A percentile compares a stretch with the other conserved stretches of the same genome.
Evolutionary conservation across 106 monocot species (phyloP).

Genomic region (Platanthera zijinensis): DNA sequence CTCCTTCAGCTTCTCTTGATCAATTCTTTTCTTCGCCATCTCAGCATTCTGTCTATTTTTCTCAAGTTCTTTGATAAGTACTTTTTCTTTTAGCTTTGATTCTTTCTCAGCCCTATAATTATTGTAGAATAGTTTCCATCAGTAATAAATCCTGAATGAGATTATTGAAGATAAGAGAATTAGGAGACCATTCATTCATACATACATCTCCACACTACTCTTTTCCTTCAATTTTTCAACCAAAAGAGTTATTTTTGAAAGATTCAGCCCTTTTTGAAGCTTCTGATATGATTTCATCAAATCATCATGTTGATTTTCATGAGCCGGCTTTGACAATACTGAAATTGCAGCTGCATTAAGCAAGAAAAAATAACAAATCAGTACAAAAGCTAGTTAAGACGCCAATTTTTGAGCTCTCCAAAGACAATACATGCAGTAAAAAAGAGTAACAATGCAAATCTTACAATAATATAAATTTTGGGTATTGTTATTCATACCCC

Average conservation of each 20-base stretch:
- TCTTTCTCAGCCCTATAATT: conserved; percentile 58
- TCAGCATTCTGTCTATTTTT: conserved; percentile 36
- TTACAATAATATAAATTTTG: neutral
- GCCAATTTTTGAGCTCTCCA: too few species aligned
- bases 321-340: conserved; percentile 24
- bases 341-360: conserved; percentile 37
- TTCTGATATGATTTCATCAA: conserved; percentile 44
- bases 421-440: neutral
- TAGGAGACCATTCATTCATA: conserved; percentile 20
- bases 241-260: conserved; percentile 37
- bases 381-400: neutral
- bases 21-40: conserved; percentile 60
- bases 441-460: neutral
- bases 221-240: conserved; percentile 57
- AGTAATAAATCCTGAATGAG: neutral
- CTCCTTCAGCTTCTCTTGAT: conserved; percentile 57
- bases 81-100: conserved; percentile 52
- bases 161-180: neutral
- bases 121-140: neutral
- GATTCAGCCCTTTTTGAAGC: conserved; percentile 39
- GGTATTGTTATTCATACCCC: too few species aligned
- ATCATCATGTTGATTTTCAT: conserved; percentile 19
- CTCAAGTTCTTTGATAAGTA: conserved; percentile 44
- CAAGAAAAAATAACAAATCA: neutral
- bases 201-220: conserved; percentile 47